A percentile compares a stretch with the other conserved stretches of the same genome.
Conservation (phyloP, 257 asterid species). For the Rauvolfia tetraphylla region DNA sequence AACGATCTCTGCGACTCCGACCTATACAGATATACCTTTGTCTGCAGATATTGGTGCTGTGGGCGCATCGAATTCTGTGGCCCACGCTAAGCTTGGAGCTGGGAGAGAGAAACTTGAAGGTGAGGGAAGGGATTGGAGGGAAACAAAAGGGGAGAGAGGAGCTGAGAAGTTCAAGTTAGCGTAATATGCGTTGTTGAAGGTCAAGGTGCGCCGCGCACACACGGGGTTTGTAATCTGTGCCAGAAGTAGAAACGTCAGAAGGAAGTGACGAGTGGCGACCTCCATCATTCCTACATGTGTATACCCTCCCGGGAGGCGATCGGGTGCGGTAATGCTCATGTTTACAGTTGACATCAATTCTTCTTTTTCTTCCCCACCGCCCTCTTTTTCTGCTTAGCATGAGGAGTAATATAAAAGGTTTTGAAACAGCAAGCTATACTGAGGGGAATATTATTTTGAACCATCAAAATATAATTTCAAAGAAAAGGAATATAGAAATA, state of each 20-base stretch:
- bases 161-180: background rate
- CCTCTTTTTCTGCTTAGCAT: too few relatives aligned
- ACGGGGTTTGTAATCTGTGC: background rate
- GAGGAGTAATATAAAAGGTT: too few relatives aligned
- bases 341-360: too few relatives aligned
- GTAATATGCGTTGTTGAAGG: background rate
- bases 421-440: too few relatives aligned
- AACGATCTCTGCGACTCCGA: background rate
- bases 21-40: background rate
- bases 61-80: background rate
- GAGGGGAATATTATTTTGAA: too few relatives aligned
- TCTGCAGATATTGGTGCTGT: background rate
- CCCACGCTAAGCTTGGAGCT: too few relatives aligned
- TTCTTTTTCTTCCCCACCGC: too few relatives aligned
- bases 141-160: background rate
- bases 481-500: too few relatives aligned
- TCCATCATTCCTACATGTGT: background rate
- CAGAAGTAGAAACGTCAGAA: background rate
- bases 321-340: background rate
- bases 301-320: background rate
- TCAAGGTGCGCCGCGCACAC: background rate
- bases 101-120: conserved; percentile 1
- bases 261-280: background rate
- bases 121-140: conserved; percentile 13
- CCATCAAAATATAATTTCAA: too few relatives aligned